Evolutionary conservation across 1,139 yeast genomes (phyloP), one percentile per base, ranked within the genome.

Genomic region (Yamadazyma taylorii): DNA sequence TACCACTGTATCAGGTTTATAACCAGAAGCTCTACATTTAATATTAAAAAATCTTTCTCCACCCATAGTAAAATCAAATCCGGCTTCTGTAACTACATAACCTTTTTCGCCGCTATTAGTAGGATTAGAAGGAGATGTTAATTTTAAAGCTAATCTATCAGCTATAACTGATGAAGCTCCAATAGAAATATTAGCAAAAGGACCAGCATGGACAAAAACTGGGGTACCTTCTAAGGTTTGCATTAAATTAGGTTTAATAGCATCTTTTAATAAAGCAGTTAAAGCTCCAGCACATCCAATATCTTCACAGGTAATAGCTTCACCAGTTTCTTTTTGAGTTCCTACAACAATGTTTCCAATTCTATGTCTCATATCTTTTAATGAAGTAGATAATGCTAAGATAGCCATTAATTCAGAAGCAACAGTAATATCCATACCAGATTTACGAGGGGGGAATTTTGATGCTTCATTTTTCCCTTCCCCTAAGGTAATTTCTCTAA

Each of bases 1-100:
- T 24, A 85, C 89, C 36, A 84, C 86, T 25, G 81, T 77, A 56
- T 84, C 81, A 19, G 94, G 94, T 42, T 71, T 69, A 45, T 79
- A 66, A 2, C 88, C 90, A 30, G 87, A 80, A 7, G 88, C 71
- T 61, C 92, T 78, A 54, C 90, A 82, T 63, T 85, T 85, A 57
- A 85, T 84, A 61, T 84, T 81, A 63, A 82, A 78, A 61, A 84
- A 84, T 60, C 94, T 73, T 66, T 85, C 94, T 52, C 94, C 94
- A 50, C 94, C 94, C 94, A 85, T 85, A 30, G 92, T 83, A 61
- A 85, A 85, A 59, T 85, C 94, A 55, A 85, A 85, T 32, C 94
- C 94, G 15, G 92, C 92, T 60, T 85, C 94, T 31, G 94, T 85
- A 35, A 85, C 83, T 37, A 85, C 94, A 49, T 73, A 85, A 38